Percentiles rank a stretch among this genome's conserved stretches.
phyloP scores from a whole-genome alignment of 1,284 basidiomycete genomes.

The Microbotryomycetes sp. region DNA sequence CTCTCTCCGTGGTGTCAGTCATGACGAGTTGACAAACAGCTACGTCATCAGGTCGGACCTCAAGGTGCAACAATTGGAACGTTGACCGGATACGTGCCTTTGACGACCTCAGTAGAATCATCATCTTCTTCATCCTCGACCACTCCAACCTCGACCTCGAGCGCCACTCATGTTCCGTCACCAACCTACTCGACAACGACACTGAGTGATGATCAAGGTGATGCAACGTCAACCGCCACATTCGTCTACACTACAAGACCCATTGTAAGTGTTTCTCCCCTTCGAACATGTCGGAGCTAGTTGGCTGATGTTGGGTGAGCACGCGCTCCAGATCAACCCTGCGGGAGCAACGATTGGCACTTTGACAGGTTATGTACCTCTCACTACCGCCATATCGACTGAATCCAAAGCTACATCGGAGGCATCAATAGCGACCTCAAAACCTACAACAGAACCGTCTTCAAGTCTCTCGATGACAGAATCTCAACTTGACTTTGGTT shows the following conservation, averaged over 20 bases:
- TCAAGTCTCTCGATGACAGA: not conserved
- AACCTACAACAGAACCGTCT: not conserved
- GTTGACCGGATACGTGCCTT: slow-evolving; percentile 10
- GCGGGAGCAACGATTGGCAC: slow-evolving; percentile 30
- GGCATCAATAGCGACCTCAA: not conserved
- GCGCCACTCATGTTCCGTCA: not conserved
- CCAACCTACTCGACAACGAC: not conserved
- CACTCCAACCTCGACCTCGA: not conserved
- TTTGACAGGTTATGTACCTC: slow-evolving; percentile 23
- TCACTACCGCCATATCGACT: not conserved
- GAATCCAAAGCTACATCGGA: not conserved
- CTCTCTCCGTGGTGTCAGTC: not conserved
- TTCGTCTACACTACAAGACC: slow-evolving; percentile 23
- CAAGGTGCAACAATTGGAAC: slow-evolving; percentile 13
- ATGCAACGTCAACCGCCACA: not conserved
- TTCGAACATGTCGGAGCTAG: too few species aligned
- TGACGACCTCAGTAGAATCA: not conserved
- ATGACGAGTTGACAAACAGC: not conserved
- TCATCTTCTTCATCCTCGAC: not conserved
- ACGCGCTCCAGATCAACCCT: slow-evolving; percentile 15
- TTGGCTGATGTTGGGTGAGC: not conserved
- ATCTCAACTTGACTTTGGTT: too few species aligned
- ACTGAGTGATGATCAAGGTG: not conserved
- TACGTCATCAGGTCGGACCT: not conserved
- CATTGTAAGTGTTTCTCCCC: slow-evolving; percentile 10